Evolutionary conservation across 129 eudicot species (phyloP).

Genomic region (Logfia minima): DNA sequence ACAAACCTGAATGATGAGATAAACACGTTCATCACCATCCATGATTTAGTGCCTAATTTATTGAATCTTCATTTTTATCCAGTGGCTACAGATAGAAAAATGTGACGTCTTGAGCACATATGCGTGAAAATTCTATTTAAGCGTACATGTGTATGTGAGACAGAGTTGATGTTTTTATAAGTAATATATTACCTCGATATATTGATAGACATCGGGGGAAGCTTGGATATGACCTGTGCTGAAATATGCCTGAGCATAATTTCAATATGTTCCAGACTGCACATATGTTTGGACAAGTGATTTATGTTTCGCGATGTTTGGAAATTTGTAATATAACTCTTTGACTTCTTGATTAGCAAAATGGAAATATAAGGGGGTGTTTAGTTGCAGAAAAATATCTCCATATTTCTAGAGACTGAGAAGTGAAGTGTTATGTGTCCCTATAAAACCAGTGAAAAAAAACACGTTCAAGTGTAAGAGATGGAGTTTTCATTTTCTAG

Average conservation of each 20-base stretch:
- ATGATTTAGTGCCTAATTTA: conserved; percentile 26
- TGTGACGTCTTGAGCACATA: conserved; percentile 16
- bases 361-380: neutral
- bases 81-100: conserved; percentile 27
- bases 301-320: neutral
- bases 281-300: conserved; percentile 12
- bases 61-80: conserved; percentile 27
- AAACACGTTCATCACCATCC: conserved; percentile 24
- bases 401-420: too few relatives aligned
- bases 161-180: neutral
- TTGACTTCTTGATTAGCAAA: neutral
- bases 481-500: too few relatives aligned
- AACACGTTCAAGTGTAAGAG: too few relatives aligned
- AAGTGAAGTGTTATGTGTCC: too few relatives aligned
- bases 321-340: neutral
- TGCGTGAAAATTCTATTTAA: neutral
- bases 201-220: conserved; percentile 55
- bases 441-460: too few relatives aligned
- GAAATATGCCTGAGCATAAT: conserved; percentile 78
- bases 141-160: conserved; percentile 6
- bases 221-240: conserved; percentile 68
- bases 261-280: conserved; percentile 86
- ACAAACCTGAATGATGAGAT: conserved; percentile 25
- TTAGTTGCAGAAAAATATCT: too few relatives aligned
- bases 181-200: conserved; percentile 46